Base-by-base conservation (phyloP, 768 basidiomycete species). In the Daedaleopsis sinensis region DNA sequence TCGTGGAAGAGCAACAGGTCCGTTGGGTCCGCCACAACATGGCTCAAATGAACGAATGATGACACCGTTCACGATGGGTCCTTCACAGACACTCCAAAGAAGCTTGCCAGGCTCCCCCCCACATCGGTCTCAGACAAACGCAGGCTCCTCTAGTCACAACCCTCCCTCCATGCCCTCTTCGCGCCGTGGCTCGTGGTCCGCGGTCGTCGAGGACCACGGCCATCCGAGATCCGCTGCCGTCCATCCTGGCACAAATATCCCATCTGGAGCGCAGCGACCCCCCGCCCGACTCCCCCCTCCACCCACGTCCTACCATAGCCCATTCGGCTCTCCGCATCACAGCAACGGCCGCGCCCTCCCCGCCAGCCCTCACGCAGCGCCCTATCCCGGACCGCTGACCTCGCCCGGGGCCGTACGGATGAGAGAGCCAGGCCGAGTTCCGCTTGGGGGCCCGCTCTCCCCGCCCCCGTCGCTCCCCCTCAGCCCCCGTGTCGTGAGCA, bases 11-110 rank as follows among this genome's bases (percentile, higher is more conserved):
- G 57, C 55, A 32, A 43, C 67, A 18, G 58, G 58, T 18, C 50
- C 62, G 23, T 55, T 65, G 38, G 68, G 67, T 35, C 68, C 71
- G 49, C 62, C 65, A 13, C 67, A 62, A 8, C 51, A 65, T 50
- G 67, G 69, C 12, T 63, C 66, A 16, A 71, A 71, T 38, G 74
- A 75, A 21, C 72, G 72, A 21, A 47, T 69, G 51, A 67, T 73
- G 63, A 70, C 71, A 8, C 72, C 73, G 8, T 71, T 73, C 57
- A 67, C 67, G 13, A 70, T 71, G 67, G 64, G 67, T 24, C 65
- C 73, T 38, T 57, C 67, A 32, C 65, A 68, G 52, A 62, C 62
- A 18, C 53, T 57, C 39, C 60, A 59, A 42, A 35, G 58, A n/a
- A 52, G 58, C 44, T 58, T 58, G 38, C 63, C 67, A 5, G 59